A percentile compares a stretch with the other conserved stretches of the same genome.
Evolutionary conservation across 371 early-diverging fungal species (phyloP).

Genomic region (Haplosporangium sp.): DNA sequence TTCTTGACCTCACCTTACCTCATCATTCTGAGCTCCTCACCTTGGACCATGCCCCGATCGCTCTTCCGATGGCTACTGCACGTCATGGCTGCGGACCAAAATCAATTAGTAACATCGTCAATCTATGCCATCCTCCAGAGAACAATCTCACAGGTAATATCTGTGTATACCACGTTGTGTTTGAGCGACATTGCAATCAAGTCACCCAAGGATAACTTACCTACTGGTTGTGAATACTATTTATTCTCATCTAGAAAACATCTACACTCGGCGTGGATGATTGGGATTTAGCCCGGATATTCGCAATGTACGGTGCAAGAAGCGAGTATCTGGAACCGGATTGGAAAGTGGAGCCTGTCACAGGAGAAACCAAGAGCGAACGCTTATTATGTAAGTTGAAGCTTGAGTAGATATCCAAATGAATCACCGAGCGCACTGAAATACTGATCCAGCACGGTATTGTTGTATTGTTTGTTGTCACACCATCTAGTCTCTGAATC

Average conservation of each 20-base stretch:
- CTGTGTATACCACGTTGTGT: background rate
- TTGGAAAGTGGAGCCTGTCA: conserved; percentile 40
- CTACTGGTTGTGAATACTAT: background rate
- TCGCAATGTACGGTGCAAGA: conserved; percentile 35
- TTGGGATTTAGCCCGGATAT: conserved; percentile 26
- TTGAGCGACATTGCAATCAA: background rate
- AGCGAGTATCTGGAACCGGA: conserved; percentile 18
- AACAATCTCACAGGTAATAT: conserved; percentile 24
- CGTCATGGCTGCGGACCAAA: conserved; percentile 30
- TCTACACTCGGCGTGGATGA: conserved; percentile 34
- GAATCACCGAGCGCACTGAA: background rate
- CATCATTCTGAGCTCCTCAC: conserved; percentile 22
- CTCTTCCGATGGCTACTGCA: conserved; percentile 45
- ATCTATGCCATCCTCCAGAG: conserved; percentile 27
- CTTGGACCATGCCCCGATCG: conserved; percentile 44
- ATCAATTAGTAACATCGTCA: conserved; percentile 14
- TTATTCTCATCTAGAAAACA: conserved; percentile 2
- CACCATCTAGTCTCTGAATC: conserved; percentile 23
- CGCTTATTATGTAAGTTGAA: conserved; percentile 19
- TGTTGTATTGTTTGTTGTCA: too few relatives aligned
- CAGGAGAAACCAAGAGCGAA: conserved; percentile 17
- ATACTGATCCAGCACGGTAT: too few relatives aligned
- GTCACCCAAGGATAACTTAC: too few relatives aligned
- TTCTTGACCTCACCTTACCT: conserved; percentile 32
- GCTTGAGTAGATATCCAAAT: background rate